Percentiles rank a stretch among this genome's conserved stretches.
phyloP scores from a whole-genome alignment of 352 stramenopile genomes.

The Pythium insidiosum region DNA sequence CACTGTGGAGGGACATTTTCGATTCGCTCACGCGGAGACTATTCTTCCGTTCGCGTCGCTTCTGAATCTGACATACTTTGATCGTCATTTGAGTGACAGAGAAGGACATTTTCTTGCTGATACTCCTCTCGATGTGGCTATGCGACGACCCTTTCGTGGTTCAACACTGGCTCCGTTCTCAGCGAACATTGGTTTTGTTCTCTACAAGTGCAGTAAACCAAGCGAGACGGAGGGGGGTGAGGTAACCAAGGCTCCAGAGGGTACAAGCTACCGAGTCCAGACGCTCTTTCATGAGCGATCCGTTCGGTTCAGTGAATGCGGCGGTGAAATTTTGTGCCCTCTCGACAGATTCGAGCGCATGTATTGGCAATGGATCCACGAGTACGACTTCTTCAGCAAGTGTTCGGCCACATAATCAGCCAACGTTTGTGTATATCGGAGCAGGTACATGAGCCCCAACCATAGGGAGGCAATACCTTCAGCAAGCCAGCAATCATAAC shows the following conservation, averaged over 20 bases:
- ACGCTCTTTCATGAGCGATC: constrained; percentile 61
- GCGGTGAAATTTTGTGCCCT: constrained; percentile 28
- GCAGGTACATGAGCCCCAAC: too few species aligned
- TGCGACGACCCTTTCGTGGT: constrained; percentile 45
- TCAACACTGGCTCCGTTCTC: constrained; percentile 58
- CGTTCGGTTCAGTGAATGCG: constrained; percentile 47
- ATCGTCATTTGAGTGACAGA: constrained; percentile 38
- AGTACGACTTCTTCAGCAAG: constrained; percentile 54
- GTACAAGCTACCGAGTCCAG: constrained; percentile 32
- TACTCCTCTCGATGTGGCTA: constrained; percentile 40
- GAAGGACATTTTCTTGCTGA: constrained; percentile 55
- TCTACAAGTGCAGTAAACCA: constrained; percentile 45
- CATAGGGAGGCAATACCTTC: too few species aligned
- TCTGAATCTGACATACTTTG: constrained; percentile 66
- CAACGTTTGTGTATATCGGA: constrained; percentile 6
- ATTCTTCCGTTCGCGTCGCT: constrained; percentile 69
- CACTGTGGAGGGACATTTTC: constrained; percentile 53
- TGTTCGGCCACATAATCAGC: constrained; percentile 17
- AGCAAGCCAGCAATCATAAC: too few species aligned
- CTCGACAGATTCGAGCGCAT: constrained; percentile 45
- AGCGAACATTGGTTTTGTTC: constrained; percentile 77
- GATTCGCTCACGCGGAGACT: constrained; percentile 82
- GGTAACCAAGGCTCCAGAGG: not conserved
- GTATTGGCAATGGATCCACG: constrained; percentile 57
- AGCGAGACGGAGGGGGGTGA: not conserved